These are phyloP conservation scores for Xylariomycetidae sp. DNA, from an alignment of 2,329 filamentous ascomycete genomes.

Conservation along the genomic window DNA sequence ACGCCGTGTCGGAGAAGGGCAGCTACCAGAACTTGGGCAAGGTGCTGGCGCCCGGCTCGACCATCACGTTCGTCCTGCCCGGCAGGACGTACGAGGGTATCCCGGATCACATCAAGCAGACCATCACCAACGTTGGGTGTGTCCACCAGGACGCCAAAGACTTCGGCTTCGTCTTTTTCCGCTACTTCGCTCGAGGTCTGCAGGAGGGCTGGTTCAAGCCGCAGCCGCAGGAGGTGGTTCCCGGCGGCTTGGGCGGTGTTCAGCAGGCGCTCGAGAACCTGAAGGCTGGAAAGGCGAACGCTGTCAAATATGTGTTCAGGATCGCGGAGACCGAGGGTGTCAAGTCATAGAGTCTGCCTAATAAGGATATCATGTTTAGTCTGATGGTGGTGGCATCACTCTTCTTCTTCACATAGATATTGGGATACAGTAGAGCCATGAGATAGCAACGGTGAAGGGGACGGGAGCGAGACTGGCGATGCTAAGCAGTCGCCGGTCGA, in stretches of 20 bases:
- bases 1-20: slow-evolving; percentile 52
- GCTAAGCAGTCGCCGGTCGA: too few species aligned
- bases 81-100: slow-evolving; percentile 22
- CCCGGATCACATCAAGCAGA: slow-evolving; percentile 17
- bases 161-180: slow-evolving; percentile 29
- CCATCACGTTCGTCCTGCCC: slow-evolving; percentile 35
- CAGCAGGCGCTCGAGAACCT: slow-evolving; percentile 30
- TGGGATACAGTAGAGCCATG: too few species aligned
- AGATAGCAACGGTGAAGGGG: too few species aligned
- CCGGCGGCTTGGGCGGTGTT: slow-evolving; percentile 30
- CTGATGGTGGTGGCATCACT: too few species aligned
- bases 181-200: slow-evolving; percentile 31
- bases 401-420: too few species aligned
- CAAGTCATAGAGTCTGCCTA: slow-evolving; percentile 2
- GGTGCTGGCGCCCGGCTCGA: slow-evolving; percentile 35
- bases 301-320: slow-evolving; percentile 39
- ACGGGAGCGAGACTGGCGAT: too few species aligned
- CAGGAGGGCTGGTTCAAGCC: slow-evolving; percentile 35
- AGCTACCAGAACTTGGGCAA: slow-evolving; percentile 39
- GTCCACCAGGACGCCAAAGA: slow-evolving; percentile 19
- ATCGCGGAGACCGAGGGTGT: slow-evolving; percentile 25
- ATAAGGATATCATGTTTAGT: too few species aligned
- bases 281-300: slow-evolving; percentile 33
- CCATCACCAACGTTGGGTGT: slow-evolving; percentile 15
- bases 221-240: slow-evolving; percentile 31